Percentiles rank a stretch among this genome's conserved stretches.
Conservation (phyloP, 2,329 filamentous ascomycete species). For the Aspergillus phoenicis region DNA sequence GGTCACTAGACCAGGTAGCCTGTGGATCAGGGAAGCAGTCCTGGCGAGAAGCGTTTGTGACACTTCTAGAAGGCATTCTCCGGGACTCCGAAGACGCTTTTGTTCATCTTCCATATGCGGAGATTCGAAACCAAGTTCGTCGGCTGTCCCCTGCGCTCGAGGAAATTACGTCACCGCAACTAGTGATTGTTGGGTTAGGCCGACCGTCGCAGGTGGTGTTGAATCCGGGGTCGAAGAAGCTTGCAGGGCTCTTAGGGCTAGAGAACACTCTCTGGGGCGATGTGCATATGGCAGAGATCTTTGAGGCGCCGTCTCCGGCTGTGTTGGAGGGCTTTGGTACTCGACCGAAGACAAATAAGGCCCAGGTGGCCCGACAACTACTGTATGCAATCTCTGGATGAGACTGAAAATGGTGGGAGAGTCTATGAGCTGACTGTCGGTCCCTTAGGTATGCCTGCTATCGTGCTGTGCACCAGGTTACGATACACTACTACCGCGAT, state of each 20-base stretch:
- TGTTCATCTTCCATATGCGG: constrained; percentile 58
- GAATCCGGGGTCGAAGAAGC: constrained; percentile 49
- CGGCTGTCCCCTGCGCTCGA: constrained; percentile 51
- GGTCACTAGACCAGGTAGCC: constrained; percentile 52
- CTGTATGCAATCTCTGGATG: constrained; percentile 32
- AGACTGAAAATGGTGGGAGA: not conserved
- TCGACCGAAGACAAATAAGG: constrained; percentile 23
- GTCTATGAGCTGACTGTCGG: constrained; percentile 4
- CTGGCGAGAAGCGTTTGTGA: constrained; percentile 58
- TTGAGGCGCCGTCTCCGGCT: constrained; percentile 41
- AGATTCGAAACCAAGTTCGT: constrained; percentile 54
- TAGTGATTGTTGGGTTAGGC: constrained; percentile 56
- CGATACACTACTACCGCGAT: constrained; percentile 44
- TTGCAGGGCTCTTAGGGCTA: constrained; percentile 57
- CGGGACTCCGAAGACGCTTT: constrained; percentile 63
- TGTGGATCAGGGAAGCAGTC: constrained; percentile 49
- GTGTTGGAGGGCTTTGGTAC: constrained; percentile 42
- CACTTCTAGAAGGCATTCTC: constrained; percentile 55
- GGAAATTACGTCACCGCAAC: constrained; percentile 52
- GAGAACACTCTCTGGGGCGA: constrained; percentile 61
- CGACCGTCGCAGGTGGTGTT: constrained; percentile 55
- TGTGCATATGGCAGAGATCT: constrained; percentile 56
- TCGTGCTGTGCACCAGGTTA: constrained; percentile 39
- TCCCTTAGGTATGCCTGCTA: constrained; percentile 43
- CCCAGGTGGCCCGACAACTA: constrained; percentile 34